Conservation (phyloP, 2,329 filamentous ascomycete species). For the Ophiostoma ulmi region DNA sequence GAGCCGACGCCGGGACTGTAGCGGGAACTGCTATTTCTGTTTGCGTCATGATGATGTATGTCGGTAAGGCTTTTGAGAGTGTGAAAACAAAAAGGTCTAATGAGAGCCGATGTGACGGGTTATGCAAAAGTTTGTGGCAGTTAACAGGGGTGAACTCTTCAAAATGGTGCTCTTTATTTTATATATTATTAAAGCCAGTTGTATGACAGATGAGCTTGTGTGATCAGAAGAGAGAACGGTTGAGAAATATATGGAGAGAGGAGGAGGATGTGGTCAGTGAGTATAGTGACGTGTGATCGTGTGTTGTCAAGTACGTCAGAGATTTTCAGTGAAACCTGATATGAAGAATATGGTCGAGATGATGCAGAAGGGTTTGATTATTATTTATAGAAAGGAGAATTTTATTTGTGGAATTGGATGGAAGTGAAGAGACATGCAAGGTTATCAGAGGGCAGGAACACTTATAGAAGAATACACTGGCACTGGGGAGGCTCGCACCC, state of each 20-base stretch:
- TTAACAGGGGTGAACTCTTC: background rate
- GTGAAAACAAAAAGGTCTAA: background rate
- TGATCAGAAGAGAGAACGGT: background rate
- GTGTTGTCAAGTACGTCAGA: slow-evolving; percentile 9
- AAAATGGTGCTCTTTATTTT: background rate
- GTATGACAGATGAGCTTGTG: background rate
- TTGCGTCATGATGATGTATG: background rate
- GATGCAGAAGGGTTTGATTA: background rate
- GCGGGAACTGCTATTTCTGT: background rate
- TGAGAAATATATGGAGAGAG: background rate
- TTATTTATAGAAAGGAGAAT: background rate
- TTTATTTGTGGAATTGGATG: background rate
- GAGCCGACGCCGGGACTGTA: background rate
- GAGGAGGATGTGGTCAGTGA: background rate
- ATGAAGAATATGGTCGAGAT: background rate
- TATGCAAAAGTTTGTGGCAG: background rate
- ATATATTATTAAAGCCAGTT: background rate
- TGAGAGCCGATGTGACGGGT: background rate
- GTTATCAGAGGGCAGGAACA: background rate
- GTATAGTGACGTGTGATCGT: background rate
- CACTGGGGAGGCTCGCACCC: background rate
- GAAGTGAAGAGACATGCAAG: background rate
- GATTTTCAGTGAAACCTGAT: slow-evolving; percentile 1
- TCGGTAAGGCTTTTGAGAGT: background rate
- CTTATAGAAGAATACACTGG: slow-evolving; percentile 4